These are phyloP conservation scores for Mytilinidion resinicola DNA, from an alignment of 495 filamentous ascomycete genomes.

Conservation along the genomic window DNA sequence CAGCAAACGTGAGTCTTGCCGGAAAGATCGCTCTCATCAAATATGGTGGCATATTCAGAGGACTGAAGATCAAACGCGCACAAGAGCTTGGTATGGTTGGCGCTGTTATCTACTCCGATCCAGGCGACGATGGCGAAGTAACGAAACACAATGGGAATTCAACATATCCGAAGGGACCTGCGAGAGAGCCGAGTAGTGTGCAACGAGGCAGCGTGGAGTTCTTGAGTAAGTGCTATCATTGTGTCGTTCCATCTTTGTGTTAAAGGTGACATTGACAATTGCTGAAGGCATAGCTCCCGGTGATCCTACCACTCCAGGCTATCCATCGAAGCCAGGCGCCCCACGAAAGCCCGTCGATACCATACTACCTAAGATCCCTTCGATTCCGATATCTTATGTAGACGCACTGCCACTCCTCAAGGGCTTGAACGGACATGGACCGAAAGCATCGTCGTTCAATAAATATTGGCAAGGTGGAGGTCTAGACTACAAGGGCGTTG, in stretches of 20 bases:
- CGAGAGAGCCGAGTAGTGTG: constrained; percentile 79
- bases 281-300: constrained; percentile 51
- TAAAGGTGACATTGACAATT: constrained; percentile 7
- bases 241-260: constrained; percentile 14
- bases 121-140: constrained; percentile 77
- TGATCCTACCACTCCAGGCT: constrained; percentile 84
- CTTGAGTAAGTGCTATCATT: constrained; percentile 51
- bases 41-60: constrained; percentile 83
- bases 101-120: constrained; percentile 78
- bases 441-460: constrained; percentile 70
- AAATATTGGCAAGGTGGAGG: constrained; percentile 66
- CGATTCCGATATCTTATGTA: constrained; percentile 80
- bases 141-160: constrained; percentile 75
- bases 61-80: constrained; percentile 86
- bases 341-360: constrained; percentile 65
- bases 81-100: constrained; percentile 90
- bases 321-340: constrained; percentile 83
- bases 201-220: constrained; percentile 90
- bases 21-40: constrained; percentile 85
- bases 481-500: constrained; percentile 71
- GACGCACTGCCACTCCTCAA: constrained; percentile 82
- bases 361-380: constrained; percentile 78
- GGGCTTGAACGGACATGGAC: constrained; percentile 83
- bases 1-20: constrained; percentile 65
- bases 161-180: constrained; percentile 80